Conservation (phyloP, 2,329 filamentous ascomycete species). For the Monosporascus sp. region DNA sequence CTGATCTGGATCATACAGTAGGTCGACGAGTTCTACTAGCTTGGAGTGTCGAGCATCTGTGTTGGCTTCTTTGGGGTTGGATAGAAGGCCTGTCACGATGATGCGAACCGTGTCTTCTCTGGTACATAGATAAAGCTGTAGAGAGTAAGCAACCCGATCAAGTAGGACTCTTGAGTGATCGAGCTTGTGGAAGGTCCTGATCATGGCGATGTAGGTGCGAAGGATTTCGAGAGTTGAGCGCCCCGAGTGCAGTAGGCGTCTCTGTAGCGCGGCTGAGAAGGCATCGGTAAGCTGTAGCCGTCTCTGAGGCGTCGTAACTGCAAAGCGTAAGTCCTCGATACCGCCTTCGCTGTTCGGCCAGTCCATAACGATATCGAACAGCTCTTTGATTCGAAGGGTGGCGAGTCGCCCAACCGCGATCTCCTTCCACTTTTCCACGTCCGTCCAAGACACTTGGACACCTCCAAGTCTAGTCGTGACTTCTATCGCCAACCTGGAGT, state of each 20-base stretch:
- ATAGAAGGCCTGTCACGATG: slow-evolving; percentile 68
- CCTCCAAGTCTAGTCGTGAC: slow-evolving; percentile 46
- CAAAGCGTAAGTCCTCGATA: slow-evolving; percentile 67
- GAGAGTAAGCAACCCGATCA: slow-evolving; percentile 65
- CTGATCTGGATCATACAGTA: slow-evolving; percentile 58
- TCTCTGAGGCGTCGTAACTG: slow-evolving; percentile 61
- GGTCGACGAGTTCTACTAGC: slow-evolving; percentile 60
- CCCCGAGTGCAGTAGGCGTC: slow-evolving; percentile 66
- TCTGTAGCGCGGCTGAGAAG: slow-evolving; percentile 61
- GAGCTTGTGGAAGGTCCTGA: slow-evolving; percentile 67
- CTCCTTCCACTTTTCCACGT: slow-evolving; percentile 65
- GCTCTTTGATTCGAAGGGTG: slow-evolving; percentile 60
- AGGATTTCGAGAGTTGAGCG: slow-evolving; percentile 71
- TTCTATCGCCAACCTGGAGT: slow-evolving; percentile 58
- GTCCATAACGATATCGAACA: slow-evolving; percentile 73
- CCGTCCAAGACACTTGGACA: slow-evolving; percentile 41
- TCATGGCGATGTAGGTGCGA: slow-evolving; percentile 73
- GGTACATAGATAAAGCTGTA: slow-evolving; percentile 71
- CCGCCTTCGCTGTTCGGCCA: slow-evolving; percentile 70
- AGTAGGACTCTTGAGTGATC: slow-evolving; percentile 74
- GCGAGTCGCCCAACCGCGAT: slow-evolving; percentile 65
- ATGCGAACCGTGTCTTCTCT: slow-evolving; percentile 73
- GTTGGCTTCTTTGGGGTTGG: slow-evolving; percentile 47
- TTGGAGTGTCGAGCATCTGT: slow-evolving; percentile 38
- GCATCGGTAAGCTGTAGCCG: slow-evolving; percentile 64